These are phyloP conservation scores for Trichoderma orchidacearum DNA, from an alignment of 495 filamentous ascomycete genomes.

Conservation along the genomic window DNA sequence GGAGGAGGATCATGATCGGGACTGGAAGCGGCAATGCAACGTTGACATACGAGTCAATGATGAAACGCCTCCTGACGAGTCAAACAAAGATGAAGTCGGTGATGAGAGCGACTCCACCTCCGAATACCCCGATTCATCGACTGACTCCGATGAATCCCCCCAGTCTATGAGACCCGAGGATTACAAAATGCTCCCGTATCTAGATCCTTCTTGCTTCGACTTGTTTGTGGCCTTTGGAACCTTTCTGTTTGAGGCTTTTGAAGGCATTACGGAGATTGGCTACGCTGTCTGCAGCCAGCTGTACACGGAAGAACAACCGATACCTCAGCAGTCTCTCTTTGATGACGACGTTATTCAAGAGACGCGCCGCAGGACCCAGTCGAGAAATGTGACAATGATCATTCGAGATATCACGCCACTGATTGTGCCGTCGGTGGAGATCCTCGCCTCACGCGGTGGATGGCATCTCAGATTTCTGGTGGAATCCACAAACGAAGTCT, in stretches of 20 bases:
- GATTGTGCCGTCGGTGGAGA: conserved; percentile 22
- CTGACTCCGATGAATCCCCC: background rate
- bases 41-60: no score
- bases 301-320: background rate
- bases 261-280: background rate
- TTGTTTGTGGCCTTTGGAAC: background rate
- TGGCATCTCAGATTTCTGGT: conserved; percentile 15
- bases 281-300: background rate
- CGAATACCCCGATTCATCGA: background rate
- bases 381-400: background rate
- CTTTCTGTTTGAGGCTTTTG: background rate
- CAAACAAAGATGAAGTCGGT: no score
- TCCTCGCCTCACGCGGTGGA: conserved; percentile 12
- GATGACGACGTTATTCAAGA: background rate
- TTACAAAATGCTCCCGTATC: background rate
- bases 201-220: background rate
- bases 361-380: background rate
- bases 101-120: no score
- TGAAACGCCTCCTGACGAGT: no score
- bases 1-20: no score
- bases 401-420: conserved; percentile 16
- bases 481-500: conserved; percentile 30
- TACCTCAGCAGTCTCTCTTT: background rate
- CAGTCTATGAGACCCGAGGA: background rate
- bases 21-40: no score